Conservation (phyloP, 495 filamentous ascomycete genomes). For the Xylaria grammica region DNA sequence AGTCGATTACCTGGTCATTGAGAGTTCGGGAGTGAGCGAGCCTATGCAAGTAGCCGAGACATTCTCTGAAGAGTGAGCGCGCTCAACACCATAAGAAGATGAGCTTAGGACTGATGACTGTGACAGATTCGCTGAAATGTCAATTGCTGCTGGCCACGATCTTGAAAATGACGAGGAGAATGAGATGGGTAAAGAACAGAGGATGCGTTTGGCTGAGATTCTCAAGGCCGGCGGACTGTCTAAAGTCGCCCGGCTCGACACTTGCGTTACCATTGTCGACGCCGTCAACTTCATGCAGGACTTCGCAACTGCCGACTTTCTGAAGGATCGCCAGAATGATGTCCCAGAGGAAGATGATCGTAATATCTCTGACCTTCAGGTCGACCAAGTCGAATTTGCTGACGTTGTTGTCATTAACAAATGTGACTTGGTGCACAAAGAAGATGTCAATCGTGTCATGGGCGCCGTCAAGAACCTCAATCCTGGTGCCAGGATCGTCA, state of each 20-base stretch:
- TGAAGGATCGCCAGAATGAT: slow-evolving; percentile 50
- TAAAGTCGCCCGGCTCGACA: slow-evolving; percentile 60
- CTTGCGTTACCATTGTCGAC: slow-evolving; percentile 63
- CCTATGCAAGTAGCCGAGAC: slow-evolving; percentile 69
- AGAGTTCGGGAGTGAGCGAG: slow-evolving; percentile 66
- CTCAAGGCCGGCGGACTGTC: slow-evolving; percentile 56
- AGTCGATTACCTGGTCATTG: slow-evolving; percentile 64
- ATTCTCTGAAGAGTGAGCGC: slow-evolving; percentile 58
- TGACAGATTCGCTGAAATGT: slow-evolving; percentile 38
- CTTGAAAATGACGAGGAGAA: slow-evolving; percentile 29
- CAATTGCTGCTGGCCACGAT: slow-evolving; percentile 28
- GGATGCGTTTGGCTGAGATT: slow-evolving; percentile 38
- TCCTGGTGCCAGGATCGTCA: slow-evolving; percentile 55
- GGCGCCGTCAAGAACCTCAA: slow-evolving; percentile 56
- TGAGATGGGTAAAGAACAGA: slow-evolving; percentile 30
- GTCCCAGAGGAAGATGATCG: slow-evolving; percentile 61
- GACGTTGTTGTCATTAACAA: slow-evolving; percentile 66
- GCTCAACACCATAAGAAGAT: slow-evolving; percentile 34
- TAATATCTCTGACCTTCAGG: slow-evolving; percentile 64
- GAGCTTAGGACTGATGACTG: slow-evolving; percentile 19
- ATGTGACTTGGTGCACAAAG: slow-evolving; percentile 41
- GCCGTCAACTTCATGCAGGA: slow-evolving; percentile 63
- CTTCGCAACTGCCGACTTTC: slow-evolving; percentile 62
- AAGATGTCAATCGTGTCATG: slow-evolving; percentile 46
- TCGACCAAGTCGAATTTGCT: slow-evolving; percentile 68